phyloP scores from a whole-genome alignment of 139 green algal species.

The Eudorina sp. region DNA sequence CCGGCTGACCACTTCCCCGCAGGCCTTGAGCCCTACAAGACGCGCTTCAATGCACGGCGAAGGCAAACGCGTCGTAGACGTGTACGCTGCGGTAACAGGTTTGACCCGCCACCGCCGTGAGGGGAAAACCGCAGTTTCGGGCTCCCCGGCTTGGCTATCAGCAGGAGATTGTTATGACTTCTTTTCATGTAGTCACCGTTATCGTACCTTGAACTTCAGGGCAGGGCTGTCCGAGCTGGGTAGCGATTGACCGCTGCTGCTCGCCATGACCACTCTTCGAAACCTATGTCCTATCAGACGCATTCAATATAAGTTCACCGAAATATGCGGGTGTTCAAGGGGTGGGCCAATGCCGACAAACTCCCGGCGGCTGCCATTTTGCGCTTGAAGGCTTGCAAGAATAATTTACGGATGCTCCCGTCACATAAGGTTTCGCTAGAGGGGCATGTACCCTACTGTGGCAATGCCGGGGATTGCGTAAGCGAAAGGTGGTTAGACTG shows the following conservation, averaged over 20 bases:
- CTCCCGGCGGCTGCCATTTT: not conserved
- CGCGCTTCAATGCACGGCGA: no score
- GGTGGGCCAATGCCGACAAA: not conserved
- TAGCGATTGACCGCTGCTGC: slow-evolving; percentile 23
- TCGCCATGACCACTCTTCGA: slow-evolving; percentile 10
- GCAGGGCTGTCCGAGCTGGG: slow-evolving; percentile 62
- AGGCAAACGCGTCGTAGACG: no score
- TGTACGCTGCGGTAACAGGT: no score
- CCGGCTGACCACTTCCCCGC: no score
- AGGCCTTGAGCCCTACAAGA: no score
- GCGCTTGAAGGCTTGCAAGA: not conserved
- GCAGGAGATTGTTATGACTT: slow-evolving; percentile 54
- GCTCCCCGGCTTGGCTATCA: no score
- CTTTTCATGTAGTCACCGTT: not conserved
- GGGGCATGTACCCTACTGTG: no score
- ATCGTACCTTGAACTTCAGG: slow-evolving; percentile 64
- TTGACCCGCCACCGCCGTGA: no score
- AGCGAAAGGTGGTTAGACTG: no score
- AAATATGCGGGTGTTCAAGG: not conserved
- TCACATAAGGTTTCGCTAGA: no score
- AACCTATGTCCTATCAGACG: slow-evolving; percentile 6
- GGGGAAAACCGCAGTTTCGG: no score
- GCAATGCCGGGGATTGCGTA: no score
- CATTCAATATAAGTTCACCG: not conserved
- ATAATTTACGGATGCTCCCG: not conserved